A percentile compares a stretch with the other conserved stretches of the same genome.
These are phyloP conservation scores for Xylaria hypoxylon DNA, from an alignment of 2,329 filamentous ascomycete genomes.

Conservation along the genomic window DNA sequence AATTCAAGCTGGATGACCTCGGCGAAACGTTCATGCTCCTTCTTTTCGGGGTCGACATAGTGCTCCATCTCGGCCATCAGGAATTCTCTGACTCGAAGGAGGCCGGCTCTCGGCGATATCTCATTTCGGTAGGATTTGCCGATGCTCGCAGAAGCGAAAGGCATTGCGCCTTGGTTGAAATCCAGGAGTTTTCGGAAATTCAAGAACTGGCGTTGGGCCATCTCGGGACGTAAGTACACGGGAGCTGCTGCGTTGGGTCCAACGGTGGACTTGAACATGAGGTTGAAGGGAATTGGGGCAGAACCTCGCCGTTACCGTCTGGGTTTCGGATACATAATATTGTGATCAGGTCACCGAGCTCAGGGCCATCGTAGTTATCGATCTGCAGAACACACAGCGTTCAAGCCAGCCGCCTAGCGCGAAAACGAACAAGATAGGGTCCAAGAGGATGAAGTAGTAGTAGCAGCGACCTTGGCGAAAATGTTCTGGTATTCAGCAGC, in stretches of 20 bases:
- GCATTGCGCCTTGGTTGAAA: constrained; percentile 75
- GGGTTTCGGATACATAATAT: constrained; percentile 76
- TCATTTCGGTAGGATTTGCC: constrained; percentile 79
- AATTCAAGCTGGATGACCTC: constrained; percentile 88
- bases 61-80: constrained; percentile 63
- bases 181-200: constrained; percentile 76
- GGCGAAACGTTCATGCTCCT: constrained; percentile 89
- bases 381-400: constrained; percentile 53
- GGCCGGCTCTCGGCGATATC: constrained; percentile 73
- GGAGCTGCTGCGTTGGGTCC: constrained; percentile 73
- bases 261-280: constrained; percentile 78
- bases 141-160: constrained; percentile 77
- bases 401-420: not conserved
- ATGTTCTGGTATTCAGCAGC: constrained; percentile 74
- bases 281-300: constrained; percentile 74
- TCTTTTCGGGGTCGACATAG: constrained; percentile 60
- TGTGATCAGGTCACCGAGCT: constrained; percentile 71
- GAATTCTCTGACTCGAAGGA: constrained; percentile 75
- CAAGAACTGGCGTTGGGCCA: constrained; percentile 76
- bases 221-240: constrained; percentile 69
- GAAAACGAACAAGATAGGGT: not conserved
- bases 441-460: not conserved
- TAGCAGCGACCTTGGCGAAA: constrained; percentile 64
- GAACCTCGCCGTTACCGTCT: constrained; percentile 67
- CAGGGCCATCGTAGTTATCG: constrained; percentile 73